Evolutionary conservation across 2,329 filamentous ascomycete species (phyloP), one percentile per base, ranked within the genome.

Genomic region (Neonectria neomacrospora): DNA sequence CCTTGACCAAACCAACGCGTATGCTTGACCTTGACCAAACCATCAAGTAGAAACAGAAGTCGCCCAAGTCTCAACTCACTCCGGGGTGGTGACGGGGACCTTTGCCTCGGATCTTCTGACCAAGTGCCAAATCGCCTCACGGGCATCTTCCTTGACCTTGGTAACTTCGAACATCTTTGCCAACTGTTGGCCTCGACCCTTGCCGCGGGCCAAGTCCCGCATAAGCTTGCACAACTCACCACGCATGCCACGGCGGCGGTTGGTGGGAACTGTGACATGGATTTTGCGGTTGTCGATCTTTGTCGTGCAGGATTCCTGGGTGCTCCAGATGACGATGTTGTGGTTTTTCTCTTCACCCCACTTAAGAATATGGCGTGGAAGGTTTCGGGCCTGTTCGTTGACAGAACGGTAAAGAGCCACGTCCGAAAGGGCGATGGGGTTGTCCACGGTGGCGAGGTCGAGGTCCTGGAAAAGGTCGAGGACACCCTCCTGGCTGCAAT

Each of bases 261-360:
- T 48, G 11, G 51, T 55, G 14, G 58, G 58, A 18, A 54, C 32
- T 18, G 28, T 23, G 5, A 55, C 22, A 8, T 30, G 52, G n/a
- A 54, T n/a, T 6, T 48, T 54, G 58, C 42, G 18, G 2, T 6
- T 12, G 5, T 12, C n/a, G 11, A 6, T 26, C 23, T 42, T 54
- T 5, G 41, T 32, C 18, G 42, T 30, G 16, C 42, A n/a, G 42
- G 41, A 28, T 26, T 54, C 39, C 30, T 67, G 65, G 23, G 44
- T 44, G 59, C 68, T 69, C 47, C 28, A 62, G 23, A 71, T 32
- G 8, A 54, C 18, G 16, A 71, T 32, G 50, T 45, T 59, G 2
- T 18, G n/a, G 22, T 52, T 47, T 14, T 63, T 53, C 22, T 39
- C 8, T 34, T 69, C 53, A 7, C 41, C 57, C 61, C 67, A 71